Conservation (phyloP, 2,329 filamentous ascomycete genomes). For the Colletotrichum cuscutae region DNA sequence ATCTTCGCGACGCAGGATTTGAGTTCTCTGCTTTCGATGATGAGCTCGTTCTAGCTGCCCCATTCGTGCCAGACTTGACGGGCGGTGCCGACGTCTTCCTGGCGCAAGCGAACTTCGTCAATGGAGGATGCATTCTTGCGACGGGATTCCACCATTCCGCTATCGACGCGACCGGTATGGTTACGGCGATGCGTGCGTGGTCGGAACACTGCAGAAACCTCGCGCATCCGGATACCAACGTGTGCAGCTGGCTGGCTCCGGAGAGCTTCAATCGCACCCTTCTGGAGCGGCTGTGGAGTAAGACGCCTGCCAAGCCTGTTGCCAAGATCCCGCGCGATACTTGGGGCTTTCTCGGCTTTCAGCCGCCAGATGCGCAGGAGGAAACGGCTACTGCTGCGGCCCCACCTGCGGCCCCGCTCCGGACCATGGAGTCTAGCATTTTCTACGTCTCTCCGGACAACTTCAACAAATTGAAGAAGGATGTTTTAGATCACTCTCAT, state of each 20-base stretch:
- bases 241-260: constrained; percentile 42
- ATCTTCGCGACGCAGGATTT: constrained; percentile 38
- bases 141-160: constrained; percentile 27
- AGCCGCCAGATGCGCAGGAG: constrained; percentile 21
- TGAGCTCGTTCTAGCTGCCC: constrained; percentile 38
- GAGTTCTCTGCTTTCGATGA: constrained; percentile 42
- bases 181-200: constrained; percentile 43
- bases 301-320: constrained; percentile 37
- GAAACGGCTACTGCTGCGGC: not conserved
- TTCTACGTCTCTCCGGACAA: constrained; percentile 15
- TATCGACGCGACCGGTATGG: constrained; percentile 42
- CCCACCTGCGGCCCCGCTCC: not conserved
- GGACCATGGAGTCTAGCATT: constrained; percentile 15
- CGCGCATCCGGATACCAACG: constrained; percentile 9
- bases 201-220: constrained; percentile 44
- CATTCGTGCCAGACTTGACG: constrained; percentile 36
- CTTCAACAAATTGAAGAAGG: constrained; percentile 43
- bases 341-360: constrained; percentile 41
- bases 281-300: constrained; percentile 41
- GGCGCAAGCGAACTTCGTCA: constrained; percentile 45
- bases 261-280: constrained; percentile 45
- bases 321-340: constrained; percentile 37
- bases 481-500: constrained; percentile 40
- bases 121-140: constrained; percentile 42
- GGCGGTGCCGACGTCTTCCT: constrained; percentile 40